These are phyloP conservation scores for Detonula confervacea DNA, from an alignment of 352 stramenopile genomes.

Conservation along the genomic window DNA sequence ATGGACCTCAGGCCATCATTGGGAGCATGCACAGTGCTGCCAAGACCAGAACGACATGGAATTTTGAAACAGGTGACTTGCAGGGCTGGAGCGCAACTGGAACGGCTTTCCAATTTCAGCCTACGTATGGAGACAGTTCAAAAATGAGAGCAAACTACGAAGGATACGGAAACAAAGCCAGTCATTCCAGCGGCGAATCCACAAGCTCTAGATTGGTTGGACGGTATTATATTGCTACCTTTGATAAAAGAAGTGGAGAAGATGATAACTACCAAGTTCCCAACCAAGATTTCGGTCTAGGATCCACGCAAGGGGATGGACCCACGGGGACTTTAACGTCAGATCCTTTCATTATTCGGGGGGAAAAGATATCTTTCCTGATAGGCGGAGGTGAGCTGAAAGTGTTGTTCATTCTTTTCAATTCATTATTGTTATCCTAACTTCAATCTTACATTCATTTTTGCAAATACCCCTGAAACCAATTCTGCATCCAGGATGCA, in stretches of 20 bases:
- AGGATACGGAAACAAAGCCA: constrained; percentile 42
- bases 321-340: constrained; percentile 92
- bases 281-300: constrained; percentile 74
- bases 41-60: constrained; percentile 92
- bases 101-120: constrained; percentile 92
- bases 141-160: constrained; percentile 88
- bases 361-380: constrained; percentile 91
- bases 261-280: constrained; percentile 85
- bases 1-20: constrained; percentile 73
- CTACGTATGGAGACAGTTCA: constrained; percentile 95
- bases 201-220: constrained; percentile 83
- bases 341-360: constrained; percentile 92
- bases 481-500: no score
- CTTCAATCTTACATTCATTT: no score
- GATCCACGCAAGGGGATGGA: constrained; percentile 89
- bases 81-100: constrained; percentile 92
- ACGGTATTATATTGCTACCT: constrained; percentile 95
- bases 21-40: constrained; percentile 63
- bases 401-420: no score
- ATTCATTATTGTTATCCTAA: no score
- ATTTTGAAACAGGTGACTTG: constrained; percentile 96
- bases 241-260: constrained; percentile 88
- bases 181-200: constrained; percentile 66
- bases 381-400: constrained; percentile 94
- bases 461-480: no score